Base-by-base conservation (phyloP, 2,329 filamentous ascomycete species). In the Colletotrichum eleusines region DNA sequence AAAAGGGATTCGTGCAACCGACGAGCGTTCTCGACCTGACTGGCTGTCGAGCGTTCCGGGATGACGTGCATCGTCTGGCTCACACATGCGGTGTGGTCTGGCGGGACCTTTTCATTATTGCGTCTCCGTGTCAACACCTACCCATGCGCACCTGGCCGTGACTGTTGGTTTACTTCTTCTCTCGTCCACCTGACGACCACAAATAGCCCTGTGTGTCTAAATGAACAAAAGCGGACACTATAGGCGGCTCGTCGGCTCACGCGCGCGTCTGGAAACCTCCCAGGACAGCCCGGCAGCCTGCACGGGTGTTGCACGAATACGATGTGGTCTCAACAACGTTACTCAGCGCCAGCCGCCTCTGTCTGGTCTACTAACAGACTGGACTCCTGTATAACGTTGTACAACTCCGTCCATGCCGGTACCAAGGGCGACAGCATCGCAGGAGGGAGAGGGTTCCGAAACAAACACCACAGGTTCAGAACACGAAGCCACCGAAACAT, bases 251-350 rank as follows among this genome's bases (percentile, higher is more conserved):
- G 20, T 35, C 31, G 28, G 51, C 51, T 54, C 18, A 18, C 51
- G 28, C 51, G 18, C 51, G 31, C 20, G 23, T 55, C 51, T 23
- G 18, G 51, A 38, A 57, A 35, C 23, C 23, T 53, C 46, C n/a
- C 35, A 31, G 33, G 46, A 58, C 26, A 23, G 42, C 14, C 28
- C 63, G 14, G 18, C 51, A 28, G 35, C 46, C 20, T 54, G 58
- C 58, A 63, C 44, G 23, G 40, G 44, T 55, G 53, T 58, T 23
- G 23, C 51, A 71, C 58, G 55, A 53, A 71, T 53, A 48, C 44
- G 44, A 68, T 26, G 31, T 40, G 35, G 16, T 23, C 18, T 28
- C 44, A 11, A 31, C 31, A n/a, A 62, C 23, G 68, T 68, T 59
- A 51, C 58, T 58, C 63, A 54, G 63, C 68, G 63, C 53, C 51